A percentile compares a stretch with the other conserved stretches of the same genome.
Evolutionary conservation across 2,329 filamentous ascomycete species (phyloP).

Genomic region (Fusarium solani-melongenae): DNA sequence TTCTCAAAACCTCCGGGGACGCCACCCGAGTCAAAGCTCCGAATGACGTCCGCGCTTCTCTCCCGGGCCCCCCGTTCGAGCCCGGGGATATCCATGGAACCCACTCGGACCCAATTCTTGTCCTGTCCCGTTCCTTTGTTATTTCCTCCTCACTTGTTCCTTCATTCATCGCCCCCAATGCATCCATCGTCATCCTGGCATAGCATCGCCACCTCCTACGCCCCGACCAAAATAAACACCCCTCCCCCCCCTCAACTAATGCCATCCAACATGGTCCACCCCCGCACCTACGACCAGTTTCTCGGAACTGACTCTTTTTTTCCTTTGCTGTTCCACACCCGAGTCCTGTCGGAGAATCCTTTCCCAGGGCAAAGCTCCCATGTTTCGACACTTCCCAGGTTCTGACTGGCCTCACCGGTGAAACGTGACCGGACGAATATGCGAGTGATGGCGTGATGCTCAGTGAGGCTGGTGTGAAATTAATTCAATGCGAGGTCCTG

Average conservation of each 20-base stretch:
- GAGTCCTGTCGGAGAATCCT: constrained; percentile 4
- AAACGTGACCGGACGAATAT: constrained; percentile 43
- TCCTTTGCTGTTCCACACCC: constrained; percentile 23
- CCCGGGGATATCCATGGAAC: constrained; percentile 38
- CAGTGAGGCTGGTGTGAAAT: constrained; percentile 35
- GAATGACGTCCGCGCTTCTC: constrained; percentile 16
- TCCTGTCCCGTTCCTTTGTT: neutral
- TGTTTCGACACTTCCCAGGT: constrained; percentile 11
- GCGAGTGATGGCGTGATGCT: constrained; percentile 41
- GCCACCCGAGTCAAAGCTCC: constrained; percentile 28
- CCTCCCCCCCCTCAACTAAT: constrained; percentile 18
- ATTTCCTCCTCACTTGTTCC: neutral
- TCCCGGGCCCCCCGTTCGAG: constrained; percentile 29
- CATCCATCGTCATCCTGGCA: neutral
- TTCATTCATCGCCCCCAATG: neutral
- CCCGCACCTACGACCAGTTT: constrained; percentile 41
- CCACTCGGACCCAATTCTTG: neutral
- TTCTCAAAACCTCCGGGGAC: constrained; percentile 27
- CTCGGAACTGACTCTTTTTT: constrained; percentile 35
- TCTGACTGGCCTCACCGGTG: constrained; percentile 22
- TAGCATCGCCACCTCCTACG: constrained; percentile 28
- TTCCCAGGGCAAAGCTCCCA: constrained; percentile 17
- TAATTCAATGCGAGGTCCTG: constrained; percentile 34
- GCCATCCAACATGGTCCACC: constrained; percentile 42
- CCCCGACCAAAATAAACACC: constrained; percentile 36